Conservation (phyloP, 1,284 basidiomycete species). For the Inonotus hispidus region DNA sequence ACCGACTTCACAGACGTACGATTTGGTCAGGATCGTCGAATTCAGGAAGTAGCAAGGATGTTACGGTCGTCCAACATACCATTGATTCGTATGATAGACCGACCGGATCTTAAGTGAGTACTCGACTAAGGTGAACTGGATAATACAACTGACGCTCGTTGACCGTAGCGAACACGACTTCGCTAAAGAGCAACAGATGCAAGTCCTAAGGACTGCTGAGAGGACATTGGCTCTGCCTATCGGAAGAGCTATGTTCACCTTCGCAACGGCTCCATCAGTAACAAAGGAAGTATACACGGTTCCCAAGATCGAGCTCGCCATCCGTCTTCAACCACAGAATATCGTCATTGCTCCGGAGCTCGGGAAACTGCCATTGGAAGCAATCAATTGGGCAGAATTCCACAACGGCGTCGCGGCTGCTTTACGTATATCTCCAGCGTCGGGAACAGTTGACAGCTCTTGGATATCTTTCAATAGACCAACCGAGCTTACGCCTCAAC, state of each 20-base stretch:
- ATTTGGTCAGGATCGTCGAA: conserved; percentile 79
- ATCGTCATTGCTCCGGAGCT: conserved; percentile 55
- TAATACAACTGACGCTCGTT: not conserved
- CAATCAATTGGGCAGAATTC: conserved; percentile 89
- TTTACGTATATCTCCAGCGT: conserved; percentile 74
- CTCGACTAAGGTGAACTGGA: not conserved
- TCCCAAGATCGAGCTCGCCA: conserved; percentile 74
- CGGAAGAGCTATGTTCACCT: conserved; percentile 85
- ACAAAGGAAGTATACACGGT: conserved; percentile 74
- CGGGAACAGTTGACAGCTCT: conserved; percentile 77
- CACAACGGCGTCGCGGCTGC: conserved; percentile 96
- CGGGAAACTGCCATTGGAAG: conserved; percentile 65
- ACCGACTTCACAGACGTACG: conserved; percentile 77
- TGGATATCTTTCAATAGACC: conserved; percentile 95
- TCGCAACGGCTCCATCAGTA: conserved; percentile 66
- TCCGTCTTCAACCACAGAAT: conserved; percentile 70
- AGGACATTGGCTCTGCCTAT: conserved; percentile 82
- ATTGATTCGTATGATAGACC: conserved; percentile 61
- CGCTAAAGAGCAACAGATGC: conserved; percentile 73
- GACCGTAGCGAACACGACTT: conserved; percentile 68
- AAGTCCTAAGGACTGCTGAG: conserved; percentile 74
- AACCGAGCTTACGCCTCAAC: conserved; percentile 78
- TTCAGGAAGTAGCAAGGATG: conserved; percentile 86
- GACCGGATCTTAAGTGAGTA: conserved; percentile 66
- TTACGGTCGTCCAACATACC: conserved; percentile 71